These are phyloP conservation scores for Tylopilus sp. DNA, from an alignment of 1,284 basidiomycete genomes.

Conservation along the genomic window DNA sequence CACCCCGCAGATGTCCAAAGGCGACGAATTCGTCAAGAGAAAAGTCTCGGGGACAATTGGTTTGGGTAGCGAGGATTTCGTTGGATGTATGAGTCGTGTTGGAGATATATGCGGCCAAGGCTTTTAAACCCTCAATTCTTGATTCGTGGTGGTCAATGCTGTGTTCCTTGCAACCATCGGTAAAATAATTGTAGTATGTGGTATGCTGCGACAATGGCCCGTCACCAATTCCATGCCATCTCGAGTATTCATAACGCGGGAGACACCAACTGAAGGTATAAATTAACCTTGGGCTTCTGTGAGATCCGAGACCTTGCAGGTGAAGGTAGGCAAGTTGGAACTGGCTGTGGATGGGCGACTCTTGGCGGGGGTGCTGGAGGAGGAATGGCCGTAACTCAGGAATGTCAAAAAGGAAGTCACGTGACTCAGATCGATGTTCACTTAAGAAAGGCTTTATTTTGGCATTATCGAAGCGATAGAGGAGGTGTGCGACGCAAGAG, in stretches of 20 bases:
- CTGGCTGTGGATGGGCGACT: not conserved
- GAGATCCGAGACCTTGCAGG: not conserved
- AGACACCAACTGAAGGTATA: not conserved
- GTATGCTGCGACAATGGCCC: not conserved
- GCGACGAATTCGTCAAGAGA: constrained; percentile 54
- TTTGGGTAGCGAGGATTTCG: constrained; percentile 50
- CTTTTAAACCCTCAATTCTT: no score
- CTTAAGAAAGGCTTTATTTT: not conserved
- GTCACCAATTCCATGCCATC: not conserved
- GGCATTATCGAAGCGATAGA: not conserved
- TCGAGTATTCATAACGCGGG: not conserved
- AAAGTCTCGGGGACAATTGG: constrained; percentile 45
- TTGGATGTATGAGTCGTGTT: constrained; percentile 51
- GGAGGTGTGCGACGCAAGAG: not conserved
- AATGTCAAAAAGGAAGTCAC: not conserved
- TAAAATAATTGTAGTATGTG: not conserved
- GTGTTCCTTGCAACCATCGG: not conserved
- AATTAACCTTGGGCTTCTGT: not conserved
- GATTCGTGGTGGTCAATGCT: no score
- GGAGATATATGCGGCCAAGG: not conserved
- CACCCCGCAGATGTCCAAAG: constrained; percentile 54
- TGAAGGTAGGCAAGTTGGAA: constrained; percentile 1
- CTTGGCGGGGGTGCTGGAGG: not conserved
- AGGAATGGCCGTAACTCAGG: constrained; percentile 10
- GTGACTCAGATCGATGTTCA: not conserved